phyloP scores from a whole-genome alignment of 2,329 filamentous ascomycete genomes.

The Fusarium sp. region DNA sequence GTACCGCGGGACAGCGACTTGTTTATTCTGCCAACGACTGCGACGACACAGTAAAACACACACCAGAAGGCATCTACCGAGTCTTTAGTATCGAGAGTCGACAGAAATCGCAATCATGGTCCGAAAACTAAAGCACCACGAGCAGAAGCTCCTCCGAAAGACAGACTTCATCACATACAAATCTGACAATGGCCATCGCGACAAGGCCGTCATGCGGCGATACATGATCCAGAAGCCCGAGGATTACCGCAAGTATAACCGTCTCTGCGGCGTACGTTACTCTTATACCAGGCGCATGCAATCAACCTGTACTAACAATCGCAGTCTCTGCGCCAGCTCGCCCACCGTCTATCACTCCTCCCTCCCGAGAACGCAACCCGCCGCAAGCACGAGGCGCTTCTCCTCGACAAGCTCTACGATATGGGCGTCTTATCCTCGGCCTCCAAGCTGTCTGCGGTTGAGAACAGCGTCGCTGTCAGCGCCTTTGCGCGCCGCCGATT shows the following conservation, averaged over 20 bases:
- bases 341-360: slow-evolving; percentile 87
- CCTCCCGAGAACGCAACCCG: slow-evolving; percentile 83
- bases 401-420: slow-evolving; percentile 92
- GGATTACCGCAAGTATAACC: slow-evolving; percentile 80
- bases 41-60: neutral
- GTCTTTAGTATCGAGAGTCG: neutral
- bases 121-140: slow-evolving; percentile 95
- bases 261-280: slow-evolving; percentile 74
- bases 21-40: slow-evolving; percentile 11
- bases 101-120: slow-evolving; percentile 74
- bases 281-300: slow-evolving; percentile 38
- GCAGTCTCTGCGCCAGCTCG: slow-evolving; percentile 87
- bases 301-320: slow-evolving; percentile 17
- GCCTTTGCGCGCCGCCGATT: slow-evolving; percentile 87
- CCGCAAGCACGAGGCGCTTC: slow-evolving; percentile 84
- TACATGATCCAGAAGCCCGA: slow-evolving; percentile 93
- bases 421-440: slow-evolving; percentile 86
- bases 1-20: slow-evolving; percentile 3
- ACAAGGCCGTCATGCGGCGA: slow-evolving; percentile 81
- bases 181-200: slow-evolving; percentile 87
- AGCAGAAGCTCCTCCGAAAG: slow-evolving; percentile 92
- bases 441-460: slow-evolving; percentile 85
- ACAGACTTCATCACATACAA: slow-evolving; percentile 97
- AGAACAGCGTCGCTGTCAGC: slow-evolving; percentile 88
- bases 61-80: neutral